Evolutionary conservation across 2,329 filamentous ascomycete genomes (phyloP).

Genomic region (Talaromyces sp.): DNA sequence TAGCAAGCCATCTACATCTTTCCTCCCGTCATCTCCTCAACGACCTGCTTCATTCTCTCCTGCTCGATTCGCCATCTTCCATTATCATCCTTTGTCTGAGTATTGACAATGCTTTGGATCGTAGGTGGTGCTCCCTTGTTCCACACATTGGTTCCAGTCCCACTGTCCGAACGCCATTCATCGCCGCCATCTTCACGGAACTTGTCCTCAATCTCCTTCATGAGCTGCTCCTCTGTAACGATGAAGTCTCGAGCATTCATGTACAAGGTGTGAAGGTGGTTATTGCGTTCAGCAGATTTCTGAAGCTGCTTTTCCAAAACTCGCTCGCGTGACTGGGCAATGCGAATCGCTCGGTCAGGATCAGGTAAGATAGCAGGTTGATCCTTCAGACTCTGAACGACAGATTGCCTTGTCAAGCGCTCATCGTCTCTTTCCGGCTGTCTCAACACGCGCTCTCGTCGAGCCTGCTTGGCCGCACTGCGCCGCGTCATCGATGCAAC

Average conservation of each 20-base stretch:
- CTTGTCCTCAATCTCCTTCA: constrained; percentile 67
- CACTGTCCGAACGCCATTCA: constrained; percentile 42
- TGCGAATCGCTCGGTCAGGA: constrained; percentile 56
- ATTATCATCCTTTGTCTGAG: constrained; percentile 31
- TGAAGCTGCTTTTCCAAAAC: constrained; percentile 45
- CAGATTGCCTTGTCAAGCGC: constrained; percentile 66
- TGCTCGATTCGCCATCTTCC: constrained; percentile 46
- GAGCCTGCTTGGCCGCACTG: constrained; percentile 49
- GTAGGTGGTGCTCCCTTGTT: constrained; percentile 46
- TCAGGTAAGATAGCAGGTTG: constrained; percentile 57
- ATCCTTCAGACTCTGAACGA: constrained; percentile 52
- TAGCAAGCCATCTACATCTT: constrained; percentile 46
- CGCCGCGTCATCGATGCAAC: constrained; percentile 36
- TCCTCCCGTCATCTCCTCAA: constrained; percentile 65
- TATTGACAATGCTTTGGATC: constrained; percentile 30
- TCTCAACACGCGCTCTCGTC: constrained; percentile 51
- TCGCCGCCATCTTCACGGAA: constrained; percentile 62
- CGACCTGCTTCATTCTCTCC: constrained; percentile 61
- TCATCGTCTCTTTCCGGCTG: constrained; percentile 73
- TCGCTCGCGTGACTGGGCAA: constrained; percentile 43
- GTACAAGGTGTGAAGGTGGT: constrained; percentile 82
- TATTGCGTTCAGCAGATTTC: constrained; percentile 60
- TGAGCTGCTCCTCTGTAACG: constrained; percentile 72
- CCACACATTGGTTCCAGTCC: constrained; percentile 50
- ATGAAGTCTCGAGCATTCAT: constrained; percentile 87